Base-by-base conservation (phyloP, 2,329 filamentous ascomycete species). In the Microcyclospora pomicola region DNA sequence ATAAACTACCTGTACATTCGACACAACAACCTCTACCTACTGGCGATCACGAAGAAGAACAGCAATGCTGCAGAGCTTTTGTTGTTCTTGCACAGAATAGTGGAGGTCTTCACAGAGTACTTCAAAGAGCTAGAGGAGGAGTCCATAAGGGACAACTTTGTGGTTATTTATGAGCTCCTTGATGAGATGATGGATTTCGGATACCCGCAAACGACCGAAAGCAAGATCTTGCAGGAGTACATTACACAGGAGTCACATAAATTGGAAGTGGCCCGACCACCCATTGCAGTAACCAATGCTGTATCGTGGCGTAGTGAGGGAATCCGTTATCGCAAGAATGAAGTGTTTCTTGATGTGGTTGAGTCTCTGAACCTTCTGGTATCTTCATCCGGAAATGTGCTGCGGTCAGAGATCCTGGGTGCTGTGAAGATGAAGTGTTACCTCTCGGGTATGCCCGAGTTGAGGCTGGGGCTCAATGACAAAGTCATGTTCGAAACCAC, bases 171-270 rank as follows among this genome's bases (percentile, higher is more conserved):
- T 70, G 91, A 98, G 65, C 67, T 98, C 44, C 75, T 98, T 46
- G 91, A 98, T 59, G 91, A 98, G 69, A 98, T 98, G 91, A 98
- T 98, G 91, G 91, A 98, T 65, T 98, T 98, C 69, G 91, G 91
- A 46, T 95, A 98, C 61, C 91, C 91, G 5, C 91, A 98, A 63
- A 98, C 91, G 9, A 98, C 91, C 49, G 91, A 98, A 63, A 84
- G 77, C 61, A 98, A 98, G 73, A 98, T 98, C 60, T 68, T 98
- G 43, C 91, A 98, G 63, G 91, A 98, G 68, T 77, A 66, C 52
- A 98, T 98, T 60, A 98, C 91, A 31, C 91, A 98, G 64, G 91
- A 98, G 65, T 95, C 87, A 38, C 91, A 98, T 69, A 96, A 96
- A 66, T 77, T 98, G 43, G 91, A 98, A 61, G 80, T 96, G 41